Evolutionary conservation across 805 yeast species (phyloP).

Genomic region (Clavispora carvajalis): DNA sequence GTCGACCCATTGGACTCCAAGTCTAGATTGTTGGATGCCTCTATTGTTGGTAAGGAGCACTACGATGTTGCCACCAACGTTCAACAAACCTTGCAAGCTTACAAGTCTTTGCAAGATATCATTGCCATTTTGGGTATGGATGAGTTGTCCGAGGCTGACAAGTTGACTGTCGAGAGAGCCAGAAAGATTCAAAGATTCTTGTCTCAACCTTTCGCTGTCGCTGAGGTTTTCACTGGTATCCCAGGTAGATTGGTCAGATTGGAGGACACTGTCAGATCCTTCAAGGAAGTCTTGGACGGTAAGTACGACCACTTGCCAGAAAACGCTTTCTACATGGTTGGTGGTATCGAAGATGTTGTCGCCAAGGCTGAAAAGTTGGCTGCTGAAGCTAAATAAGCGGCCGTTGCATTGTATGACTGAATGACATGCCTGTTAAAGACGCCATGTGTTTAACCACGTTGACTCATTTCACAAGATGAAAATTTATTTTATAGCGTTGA

Average conservation of each 20-base stretch:
- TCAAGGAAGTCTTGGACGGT: slow-evolving; percentile 96
- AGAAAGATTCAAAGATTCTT: slow-evolving; percentile 99
- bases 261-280: slow-evolving; percentile 89
- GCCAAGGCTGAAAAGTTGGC: slow-evolving; percentile 99
- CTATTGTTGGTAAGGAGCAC: slow-evolving; percentile 98
- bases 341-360: slow-evolving; percentile 97
- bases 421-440: slow-evolving; percentile 17
- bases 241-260: slow-evolving; percentile 96
- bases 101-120: slow-evolving; percentile 99
- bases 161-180: slow-evolving; percentile 99
- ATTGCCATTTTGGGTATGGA: slow-evolving; percentile 99
- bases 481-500: slow-evolving; percentile 11
- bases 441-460: slow-evolving; percentile 13
- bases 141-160: slow-evolving; percentile 97
- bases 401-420: slow-evolving; percentile 19
- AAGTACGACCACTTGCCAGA: slow-evolving; percentile 99
- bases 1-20: slow-evolving; percentile 99
- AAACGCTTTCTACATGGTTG: slow-evolving; percentile 99
- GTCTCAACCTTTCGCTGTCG: slow-evolving; percentile 99
- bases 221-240: slow-evolving; percentile 99
- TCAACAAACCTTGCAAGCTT: slow-evolving; percentile 98
- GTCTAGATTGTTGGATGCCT: slow-evolving; percentile 95
- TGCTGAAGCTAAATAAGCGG: slow-evolving; percentile 70
- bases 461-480: slow-evolving; percentile 12
- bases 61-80: slow-evolving; percentile 91